Evolutionary conservation across 768 basidiomycete genomes (phyloP), one percentile per base, ranked within the genome.

Genomic region (Sarcodon sp.): DNA sequence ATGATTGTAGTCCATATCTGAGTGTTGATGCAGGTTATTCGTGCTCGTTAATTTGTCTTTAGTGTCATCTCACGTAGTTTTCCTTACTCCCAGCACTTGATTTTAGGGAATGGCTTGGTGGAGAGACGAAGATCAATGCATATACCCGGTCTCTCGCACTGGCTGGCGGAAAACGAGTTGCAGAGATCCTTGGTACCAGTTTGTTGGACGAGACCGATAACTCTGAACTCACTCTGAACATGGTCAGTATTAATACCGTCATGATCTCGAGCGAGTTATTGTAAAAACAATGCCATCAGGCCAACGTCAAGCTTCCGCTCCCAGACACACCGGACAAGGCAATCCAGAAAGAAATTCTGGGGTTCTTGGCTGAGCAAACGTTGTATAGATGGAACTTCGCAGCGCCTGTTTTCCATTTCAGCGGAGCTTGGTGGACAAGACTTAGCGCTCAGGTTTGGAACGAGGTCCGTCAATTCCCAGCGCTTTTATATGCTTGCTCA

Each of bases 41-140:
- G 12, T 16, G 11, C 34, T 39, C 10, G 21, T 33, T 46, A 8
- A 8, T 13, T 15, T 33, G 11, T 12, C 12, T 35, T 33, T 12
- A 10, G 21, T 4, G n/a, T 4, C 7, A 47, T 27, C 47, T 48
- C 12, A 11, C 35, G 15, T 39, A 34, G 18, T 34, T 34, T 6
- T 32, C n/a, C n/a, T 34, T 13, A 36, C 21, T 9, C 16, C 16
- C 46, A 80, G 88, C 87, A 0, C 59, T 89, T 4, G 73, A 79
- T 32, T 91, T 91, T 64, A 76, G 89, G 31, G 57, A 71, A 50
- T 75, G 74, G 66, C 61, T 89, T 2, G 88, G 89, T 1, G 87
- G 89, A 6, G 88, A 92, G 60, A 61, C 72, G 21, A 70, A 68
- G 41, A 91, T 92, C 50, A 76, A 74, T 53, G 64, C 65, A 7